phyloP scores from a whole-genome alignment of 2,329 filamentous ascomycete genomes.

The Penicillium sp. region DNA sequence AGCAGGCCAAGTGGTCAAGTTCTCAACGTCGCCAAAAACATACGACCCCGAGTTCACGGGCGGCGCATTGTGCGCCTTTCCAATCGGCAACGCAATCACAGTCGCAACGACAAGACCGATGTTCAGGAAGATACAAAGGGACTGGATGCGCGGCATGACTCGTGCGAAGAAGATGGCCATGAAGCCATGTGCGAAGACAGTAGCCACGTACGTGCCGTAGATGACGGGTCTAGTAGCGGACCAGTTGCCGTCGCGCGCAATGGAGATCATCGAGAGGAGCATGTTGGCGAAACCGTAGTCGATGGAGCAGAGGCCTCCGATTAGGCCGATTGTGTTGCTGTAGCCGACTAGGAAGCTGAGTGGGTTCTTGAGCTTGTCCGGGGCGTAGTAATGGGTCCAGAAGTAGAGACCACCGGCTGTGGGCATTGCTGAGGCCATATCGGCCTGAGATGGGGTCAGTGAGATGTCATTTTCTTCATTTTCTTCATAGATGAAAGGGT shows the following conservation, averaged over 20 bases:
- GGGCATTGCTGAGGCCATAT: conserved; percentile 56
- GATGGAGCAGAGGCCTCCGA: conserved; percentile 62
- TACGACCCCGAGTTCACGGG: conserved; percentile 17
- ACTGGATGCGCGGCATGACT: conserved; percentile 58
- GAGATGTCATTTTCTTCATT: not conserved
- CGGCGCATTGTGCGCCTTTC: conserved; percentile 28
- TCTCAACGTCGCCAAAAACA: conserved; percentile 58
- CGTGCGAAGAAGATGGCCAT: conserved; percentile 53
- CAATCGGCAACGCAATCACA: conserved; percentile 53
- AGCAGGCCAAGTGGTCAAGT: conserved; percentile 57
- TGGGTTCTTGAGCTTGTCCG: conserved; percentile 54
- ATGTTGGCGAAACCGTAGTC: conserved; percentile 44
- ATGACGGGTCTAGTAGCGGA: conserved; percentile 52
- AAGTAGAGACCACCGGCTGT: conserved; percentile 60
- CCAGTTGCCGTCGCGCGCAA: conserved; percentile 56
- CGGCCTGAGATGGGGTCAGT: conserved; percentile 35
- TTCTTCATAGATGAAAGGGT: not conserved
- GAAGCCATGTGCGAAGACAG: conserved; percentile 53
- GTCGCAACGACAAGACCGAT: conserved; percentile 54
- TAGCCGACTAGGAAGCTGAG: conserved; percentile 62
- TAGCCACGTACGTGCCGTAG: conserved; percentile 56
- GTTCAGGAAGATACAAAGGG: conserved; percentile 54
- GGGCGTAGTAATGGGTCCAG: conserved; percentile 60
- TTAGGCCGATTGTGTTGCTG: conserved; percentile 59
- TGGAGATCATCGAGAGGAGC: conserved; percentile 51